A percentile compares a stretch with the other conserved stretches of the same genome.
Evolutionary conservation across 2,329 filamentous ascomycete species (phyloP).

Genomic region (Colletotrichum magnum): DNA sequence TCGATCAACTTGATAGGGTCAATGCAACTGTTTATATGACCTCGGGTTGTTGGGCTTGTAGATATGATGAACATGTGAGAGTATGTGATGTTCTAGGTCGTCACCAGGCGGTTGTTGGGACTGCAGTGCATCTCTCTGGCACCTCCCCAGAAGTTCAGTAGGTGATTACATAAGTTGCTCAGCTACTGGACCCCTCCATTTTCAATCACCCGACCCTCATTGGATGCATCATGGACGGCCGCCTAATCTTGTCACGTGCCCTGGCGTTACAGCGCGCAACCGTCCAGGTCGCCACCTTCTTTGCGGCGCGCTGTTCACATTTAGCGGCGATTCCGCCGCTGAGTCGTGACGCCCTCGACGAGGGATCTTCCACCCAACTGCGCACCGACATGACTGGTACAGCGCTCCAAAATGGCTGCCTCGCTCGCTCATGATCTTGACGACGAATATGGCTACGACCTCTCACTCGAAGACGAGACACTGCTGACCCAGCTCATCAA

Average conservation of each 20-base stretch:
- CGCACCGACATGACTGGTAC: conserved; percentile 9
- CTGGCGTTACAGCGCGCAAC: not conserved
- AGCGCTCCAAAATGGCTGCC: conserved; percentile 27
- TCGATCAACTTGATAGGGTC: no score
- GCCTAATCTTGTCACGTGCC: not conserved
- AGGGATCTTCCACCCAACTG: not conserved
- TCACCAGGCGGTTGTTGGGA: no score
- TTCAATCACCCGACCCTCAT: not conserved
- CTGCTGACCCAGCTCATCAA: conserved; percentile 53
- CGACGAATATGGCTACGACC: conserved; percentile 62
- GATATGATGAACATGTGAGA: no score
- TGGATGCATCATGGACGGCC: not conserved
- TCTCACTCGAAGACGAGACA: conserved; percentile 62
- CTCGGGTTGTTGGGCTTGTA: no score
- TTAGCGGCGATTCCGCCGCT: conserved; percentile 28
- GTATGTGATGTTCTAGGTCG: no score
- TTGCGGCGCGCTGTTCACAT: not conserved
- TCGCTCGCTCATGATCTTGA: conserved; percentile 49
- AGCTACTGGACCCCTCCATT: no score
- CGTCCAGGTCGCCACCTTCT: conserved; percentile 9
- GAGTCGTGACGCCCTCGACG: conserved; percentile 31
- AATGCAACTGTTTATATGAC: no score
- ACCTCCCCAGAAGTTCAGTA: no score
- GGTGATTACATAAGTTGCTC: no score
- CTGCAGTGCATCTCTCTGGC: no score